Evolutionary conservation across 2,329 filamentous ascomycete species (phyloP), one percentile per base, ranked within the genome.

Genomic region (Epichloe glyceriae): DNA sequence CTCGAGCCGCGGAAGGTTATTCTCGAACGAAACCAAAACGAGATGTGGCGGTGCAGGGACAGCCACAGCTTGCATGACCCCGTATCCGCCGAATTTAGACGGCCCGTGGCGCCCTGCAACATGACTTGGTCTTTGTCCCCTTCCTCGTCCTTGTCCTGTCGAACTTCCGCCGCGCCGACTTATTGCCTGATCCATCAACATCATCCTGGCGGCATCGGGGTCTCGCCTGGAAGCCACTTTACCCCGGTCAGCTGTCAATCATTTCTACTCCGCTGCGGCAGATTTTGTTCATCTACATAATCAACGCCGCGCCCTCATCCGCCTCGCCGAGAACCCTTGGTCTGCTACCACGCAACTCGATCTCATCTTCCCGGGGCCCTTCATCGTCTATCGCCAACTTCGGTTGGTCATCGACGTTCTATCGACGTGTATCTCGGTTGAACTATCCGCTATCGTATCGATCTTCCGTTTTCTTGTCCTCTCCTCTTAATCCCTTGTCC

Each of bases 141-240:
- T 42, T 45, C 43, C 43, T 35, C 30, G 14, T 42, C 26, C 41
- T 19, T 11, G 38, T 43, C 11, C 17, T 11, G 11, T 50, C 12
- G 12, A 37, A 15, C 42, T 35, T 38, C 43, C 20, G 11, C 14
- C 30, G n/a, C 34, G 46, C 37, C 42, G 37, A 34, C 33, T 17
- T 17, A 34, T 47, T 34, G 17, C 40, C 33, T 35, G 8, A n/a
- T 37, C n/a, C 48, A 50, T 44, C 44, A 39, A 12, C 38, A 42
- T 44, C 22, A 45, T 50, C 38, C 49, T 40, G 44, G 39, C 41
- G 49, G 35, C 35, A 34, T 46, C 40, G 45, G 45, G 48, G 34
- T 49, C 44, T 47, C 52, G 49, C 46, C 47, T 40, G 46, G 45
- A 45, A 46, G 49, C 52, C 45, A 46, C 42, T 30, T 35, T 26